Conservation (phyloP, 352 stramenopile genomes). For the Phytophthora pluvialis region DNA sequence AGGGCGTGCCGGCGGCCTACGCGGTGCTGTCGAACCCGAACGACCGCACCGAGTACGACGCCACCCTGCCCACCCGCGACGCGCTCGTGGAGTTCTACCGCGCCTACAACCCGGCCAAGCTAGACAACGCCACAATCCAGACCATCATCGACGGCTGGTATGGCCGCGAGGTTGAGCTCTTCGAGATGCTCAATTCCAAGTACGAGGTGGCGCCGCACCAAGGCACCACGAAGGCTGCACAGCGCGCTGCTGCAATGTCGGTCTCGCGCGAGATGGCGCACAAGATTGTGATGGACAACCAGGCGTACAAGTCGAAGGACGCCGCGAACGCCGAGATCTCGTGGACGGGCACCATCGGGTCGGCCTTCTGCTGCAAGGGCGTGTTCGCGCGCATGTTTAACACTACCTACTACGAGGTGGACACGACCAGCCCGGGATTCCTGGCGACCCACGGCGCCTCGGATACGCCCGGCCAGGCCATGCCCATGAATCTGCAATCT, state of each 20-base stretch:
- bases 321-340: slow-evolving; percentile 58
- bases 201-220: slow-evolving; percentile 86
- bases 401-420: slow-evolving; percentile 84
- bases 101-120: slow-evolving; percentile 83
- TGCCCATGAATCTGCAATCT: slow-evolving; percentile 59
- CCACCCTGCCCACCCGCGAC: slow-evolving; percentile 76
- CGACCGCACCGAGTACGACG: slow-evolving; percentile 79
- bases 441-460: slow-evolving; percentile 51
- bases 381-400: slow-evolving; percentile 57
- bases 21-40: slow-evolving; percentile 82
- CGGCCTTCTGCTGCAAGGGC: slow-evolving; percentile 76
- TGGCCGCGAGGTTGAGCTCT: slow-evolving; percentile 84
- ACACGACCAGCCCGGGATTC: slow-evolving; percentile 79
- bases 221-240: slow-evolving; percentile 59
- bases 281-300: slow-evolving; percentile 65
- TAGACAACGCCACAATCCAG: slow-evolving; percentile 86
- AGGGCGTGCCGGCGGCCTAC: slow-evolving; percentile 79
- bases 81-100: slow-evolving; percentile 86
- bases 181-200: slow-evolving; percentile 88
- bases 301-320: slow-evolving; percentile 63
- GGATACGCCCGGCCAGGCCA: slow-evolving; percentile 70
- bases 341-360: slow-evolving; percentile 62
- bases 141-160: slow-evolving; percentile 90
- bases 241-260: slow-evolving; percentile 43
- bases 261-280: slow-evolving; percentile 63